phyloP scores from a whole-genome alignment of 805 yeast species.

The Spathaspora boniae region DNA sequence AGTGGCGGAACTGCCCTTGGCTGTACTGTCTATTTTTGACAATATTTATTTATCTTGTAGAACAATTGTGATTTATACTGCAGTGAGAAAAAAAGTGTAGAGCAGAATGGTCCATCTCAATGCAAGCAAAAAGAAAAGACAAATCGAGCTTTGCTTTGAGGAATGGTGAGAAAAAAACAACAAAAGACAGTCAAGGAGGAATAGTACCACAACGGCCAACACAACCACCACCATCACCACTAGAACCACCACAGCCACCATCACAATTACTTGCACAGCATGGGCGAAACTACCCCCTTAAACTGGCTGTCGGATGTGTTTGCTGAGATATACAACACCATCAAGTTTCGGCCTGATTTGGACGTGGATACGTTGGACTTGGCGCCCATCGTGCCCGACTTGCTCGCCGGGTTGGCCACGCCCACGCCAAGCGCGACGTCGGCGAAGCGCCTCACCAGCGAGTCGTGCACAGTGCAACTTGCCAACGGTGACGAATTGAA shows the following conservation, averaged over 20 bases:
- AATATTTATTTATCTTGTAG: no score
- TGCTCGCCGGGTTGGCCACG: slow-evolving; percentile 38
- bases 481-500: slow-evolving; percentile 56
- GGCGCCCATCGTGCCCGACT: slow-evolving; percentile 40
- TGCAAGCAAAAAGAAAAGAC: no score
- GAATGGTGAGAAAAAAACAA: no score
- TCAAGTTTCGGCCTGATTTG: slow-evolving; percentile 21
- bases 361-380: slow-evolving; percentile 21
- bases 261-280: neutral
- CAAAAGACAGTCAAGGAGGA: neutral
- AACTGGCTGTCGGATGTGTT: slow-evolving; percentile 43
- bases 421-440: slow-evolving; percentile 45
- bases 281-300: slow-evolving; percentile 9
- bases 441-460: slow-evolving; percentile 42
- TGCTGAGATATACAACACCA: slow-evolving; percentile 44
- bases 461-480: slow-evolving; percentile 32
- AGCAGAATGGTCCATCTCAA: no score
- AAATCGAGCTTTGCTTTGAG: no score
- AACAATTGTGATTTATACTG: no score
- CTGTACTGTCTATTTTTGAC: no score
- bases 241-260: neutral
- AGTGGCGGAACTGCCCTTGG: no score
- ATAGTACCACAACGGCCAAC: neutral
- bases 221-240: neutral
- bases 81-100: no score